These are phyloP conservation scores for Batrachochytrium dendrobatidis DNA, from an alignment of 371 early-diverging fungal species.

Conservation along the genomic window DNA sequence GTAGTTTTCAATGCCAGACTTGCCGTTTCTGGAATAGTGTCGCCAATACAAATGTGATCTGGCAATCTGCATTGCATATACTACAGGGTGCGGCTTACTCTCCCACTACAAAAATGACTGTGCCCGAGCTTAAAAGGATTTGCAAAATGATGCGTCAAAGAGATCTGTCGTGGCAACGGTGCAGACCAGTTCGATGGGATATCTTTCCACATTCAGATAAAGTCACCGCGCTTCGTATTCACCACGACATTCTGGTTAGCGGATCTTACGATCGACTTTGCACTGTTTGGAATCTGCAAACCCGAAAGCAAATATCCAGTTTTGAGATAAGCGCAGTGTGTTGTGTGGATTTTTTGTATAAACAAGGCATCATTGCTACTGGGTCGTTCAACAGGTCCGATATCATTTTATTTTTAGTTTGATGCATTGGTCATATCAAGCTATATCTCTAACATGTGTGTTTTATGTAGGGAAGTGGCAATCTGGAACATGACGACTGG, in stretches of 20 bases:
- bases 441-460: background rate
- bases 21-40: background rate
- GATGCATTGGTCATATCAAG: background rate
- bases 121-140: no score
- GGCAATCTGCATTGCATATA: background rate
- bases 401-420: background rate
- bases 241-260: background rate
- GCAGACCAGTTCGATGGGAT: background rate
- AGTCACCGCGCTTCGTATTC: background rate
- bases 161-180: background rate
- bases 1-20: no score
- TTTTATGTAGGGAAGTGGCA: background rate
- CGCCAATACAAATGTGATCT: background rate
- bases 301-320: background rate
- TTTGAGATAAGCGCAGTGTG: background rate
- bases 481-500: background rate
- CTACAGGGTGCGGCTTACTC: background rate
- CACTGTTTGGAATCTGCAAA: background rate
- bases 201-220: background rate
- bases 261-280: conserved; percentile 3
- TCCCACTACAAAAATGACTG: no score
- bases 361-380: background rate
- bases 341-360: background rate
- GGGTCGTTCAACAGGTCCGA: conserved; percentile 3
- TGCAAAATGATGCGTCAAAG: background rate